Conservation (phyloP, 805 yeast genomes). For the Debaryomyces maramus region DNA sequence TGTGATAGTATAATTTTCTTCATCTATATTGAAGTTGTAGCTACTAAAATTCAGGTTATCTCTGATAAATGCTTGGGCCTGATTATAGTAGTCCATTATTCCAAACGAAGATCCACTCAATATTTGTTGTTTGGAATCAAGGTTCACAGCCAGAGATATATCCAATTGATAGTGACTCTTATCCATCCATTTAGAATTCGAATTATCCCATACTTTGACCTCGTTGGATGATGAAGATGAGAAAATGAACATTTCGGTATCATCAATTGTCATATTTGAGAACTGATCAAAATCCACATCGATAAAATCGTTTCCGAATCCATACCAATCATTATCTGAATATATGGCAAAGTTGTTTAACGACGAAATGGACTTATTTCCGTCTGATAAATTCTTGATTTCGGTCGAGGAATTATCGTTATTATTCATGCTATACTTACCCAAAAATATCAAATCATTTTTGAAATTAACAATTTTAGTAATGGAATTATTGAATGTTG, state of each 20-base stretch:
- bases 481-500: constrained; percentile 30
- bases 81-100: constrained; percentile 30
- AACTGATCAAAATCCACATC: constrained; percentile 27
- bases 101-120: constrained; percentile 35
- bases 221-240: constrained; percentile 21
- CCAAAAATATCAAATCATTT: constrained; percentile 27
- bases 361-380: constrained; percentile 22
- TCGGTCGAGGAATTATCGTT: constrained; percentile 26
- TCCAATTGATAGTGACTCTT: constrained; percentile 29
- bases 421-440: constrained; percentile 30
- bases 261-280: constrained; percentile 37
- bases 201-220: constrained; percentile 43
- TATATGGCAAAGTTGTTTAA: constrained; percentile 41
- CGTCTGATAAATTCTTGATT: constrained; percentile 27
- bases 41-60: constrained; percentile 19
- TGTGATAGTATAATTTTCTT: constrained; percentile 15
- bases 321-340: constrained; percentile 39
- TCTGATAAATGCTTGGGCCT: constrained; percentile 25
- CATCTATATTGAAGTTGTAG: constrained; percentile 24
- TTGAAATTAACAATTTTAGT: constrained; percentile 20
- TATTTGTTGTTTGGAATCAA: constrained; percentile 30
- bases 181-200: constrained; percentile 35
- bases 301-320: constrained; percentile 38
- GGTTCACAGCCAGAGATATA: constrained; percentile 25
- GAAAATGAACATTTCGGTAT: constrained; percentile 44